Evolutionary conservation across 768 basidiomycete species (phyloP).

Genomic region (Leucocoprinus sp.): DNA sequence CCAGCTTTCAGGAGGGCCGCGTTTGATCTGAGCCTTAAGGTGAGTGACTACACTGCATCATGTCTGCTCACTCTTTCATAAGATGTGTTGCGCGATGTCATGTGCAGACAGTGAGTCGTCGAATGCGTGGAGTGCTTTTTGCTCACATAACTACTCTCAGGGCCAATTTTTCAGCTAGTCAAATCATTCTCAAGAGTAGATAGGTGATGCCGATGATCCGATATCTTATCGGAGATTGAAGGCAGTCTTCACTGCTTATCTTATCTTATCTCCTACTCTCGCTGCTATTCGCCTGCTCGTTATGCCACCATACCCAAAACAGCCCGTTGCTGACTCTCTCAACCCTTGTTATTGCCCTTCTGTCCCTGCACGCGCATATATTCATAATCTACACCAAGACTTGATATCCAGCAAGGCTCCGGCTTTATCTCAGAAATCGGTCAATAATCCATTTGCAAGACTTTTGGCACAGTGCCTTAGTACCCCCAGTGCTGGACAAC

Average conservation of each 20-base stretch:
- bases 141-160: too few species aligned
- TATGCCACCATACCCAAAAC: conserved; percentile 7
- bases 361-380: conserved; percentile 36
- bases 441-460: conserved; percentile 24
- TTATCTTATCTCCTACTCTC: neutral
- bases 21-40: too few species aligned
- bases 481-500: conserved; percentile 10
- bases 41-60: too few species aligned
- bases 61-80: too few species aligned
- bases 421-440: conserved; percentile 12
- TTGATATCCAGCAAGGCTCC: conserved; percentile 15
- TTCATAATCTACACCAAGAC: conserved; percentile 34
- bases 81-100: too few species aligned
- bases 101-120: too few species aligned
- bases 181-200: too few species aligned
- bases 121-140: too few species aligned
- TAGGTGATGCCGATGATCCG: too few species aligned
- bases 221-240: too few species aligned
- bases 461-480: conserved; percentile 22
- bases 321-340: conserved; percentile 37
- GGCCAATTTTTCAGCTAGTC: too few species aligned
- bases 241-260: neutral
- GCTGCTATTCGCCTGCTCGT: neutral
- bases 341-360: conserved; percentile 55
- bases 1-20: too few species aligned